Percentiles rank a stretch among this genome's conserved stretches.
These are phyloP conservation scores for Barnettozyma botsteinii DNA, from an alignment of 805 yeast species.

Conservation along the genomic window DNA sequence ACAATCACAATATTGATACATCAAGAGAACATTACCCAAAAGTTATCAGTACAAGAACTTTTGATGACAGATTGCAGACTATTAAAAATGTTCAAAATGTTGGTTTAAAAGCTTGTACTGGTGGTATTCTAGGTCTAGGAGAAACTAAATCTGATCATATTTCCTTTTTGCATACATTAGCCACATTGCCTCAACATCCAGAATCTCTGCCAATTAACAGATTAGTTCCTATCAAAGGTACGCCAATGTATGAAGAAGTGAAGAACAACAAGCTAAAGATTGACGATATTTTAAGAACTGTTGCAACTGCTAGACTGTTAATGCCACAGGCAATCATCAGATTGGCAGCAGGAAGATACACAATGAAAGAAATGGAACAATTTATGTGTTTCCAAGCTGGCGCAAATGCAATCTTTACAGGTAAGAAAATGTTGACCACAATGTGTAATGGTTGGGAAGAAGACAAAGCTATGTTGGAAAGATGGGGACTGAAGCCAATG, in stretches of 20 bases:
- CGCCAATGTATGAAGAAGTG: constrained; percentile 62
- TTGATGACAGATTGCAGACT: constrained; percentile 66
- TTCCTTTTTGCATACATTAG: constrained; percentile 57
- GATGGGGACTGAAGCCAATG: constrained; percentile 67
- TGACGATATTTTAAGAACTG: constrained; percentile 59
- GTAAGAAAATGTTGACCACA: constrained; percentile 75
- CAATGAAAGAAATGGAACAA: constrained; percentile 75
- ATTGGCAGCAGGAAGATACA: constrained; percentile 75
- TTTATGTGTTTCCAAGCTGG: constrained; percentile 72
- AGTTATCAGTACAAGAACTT: constrained; percentile 64
- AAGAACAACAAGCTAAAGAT: constrained; percentile 42
- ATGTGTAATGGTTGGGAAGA: constrained; percentile 84
- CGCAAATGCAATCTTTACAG: constrained; percentile 76
- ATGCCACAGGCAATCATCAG: constrained; percentile 72
- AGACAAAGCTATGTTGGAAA: constrained; percentile 58
- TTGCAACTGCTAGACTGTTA: constrained; percentile 68
- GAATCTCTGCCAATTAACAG: constrained; percentile 79
- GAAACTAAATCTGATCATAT: constrained; percentile 69
- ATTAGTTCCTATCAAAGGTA: constrained; percentile 73
- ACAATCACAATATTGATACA: constrained; percentile 77
- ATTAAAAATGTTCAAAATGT: constrained; percentile 57
- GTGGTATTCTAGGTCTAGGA: constrained; percentile 76
- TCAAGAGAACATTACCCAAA: constrained; percentile 71
- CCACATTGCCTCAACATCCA: constrained; percentile 68
- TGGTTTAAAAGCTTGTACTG: constrained; percentile 68